phyloP scores from a whole-genome alignment of 2,329 filamentous ascomycete genomes.

The Calonectria pseudoreteaudii region DNA sequence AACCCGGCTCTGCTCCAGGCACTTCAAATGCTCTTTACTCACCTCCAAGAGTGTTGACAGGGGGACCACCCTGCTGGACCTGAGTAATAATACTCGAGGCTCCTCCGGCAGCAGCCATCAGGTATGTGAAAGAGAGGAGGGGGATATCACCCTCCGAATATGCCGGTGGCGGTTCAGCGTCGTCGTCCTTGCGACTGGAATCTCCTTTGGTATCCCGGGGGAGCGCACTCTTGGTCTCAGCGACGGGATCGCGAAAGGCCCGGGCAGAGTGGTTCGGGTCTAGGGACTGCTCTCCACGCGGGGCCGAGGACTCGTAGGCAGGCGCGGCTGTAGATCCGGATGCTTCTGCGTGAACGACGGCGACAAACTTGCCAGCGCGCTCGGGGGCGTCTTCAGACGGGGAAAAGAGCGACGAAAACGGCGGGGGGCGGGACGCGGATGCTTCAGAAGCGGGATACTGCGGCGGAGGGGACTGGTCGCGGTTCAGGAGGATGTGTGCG shows the following conservation, averaged over 20 bases:
- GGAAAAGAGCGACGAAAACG: conserved; percentile 71
- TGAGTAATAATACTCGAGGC: conserved; percentile 99
- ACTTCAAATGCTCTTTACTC: conserved; percentile 42
- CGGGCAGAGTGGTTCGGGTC: conserved; percentile 50
- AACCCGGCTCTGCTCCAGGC: background rate
- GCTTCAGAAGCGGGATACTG: conserved; percentile 69
- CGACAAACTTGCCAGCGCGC: conserved; percentile 46
- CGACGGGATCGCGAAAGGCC: conserved; percentile 64
- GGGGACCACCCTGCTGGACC: conserved; percentile 92
- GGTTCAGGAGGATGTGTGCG: conserved; percentile 41
- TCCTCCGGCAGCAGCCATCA: conserved; percentile 98
- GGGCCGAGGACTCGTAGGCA: conserved; percentile 61
- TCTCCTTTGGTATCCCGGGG: conserved; percentile 84
- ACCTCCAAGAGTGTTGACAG: conserved; percentile 91
- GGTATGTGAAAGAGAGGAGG: conserved; percentile 90
- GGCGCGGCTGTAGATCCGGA: conserved; percentile 61
- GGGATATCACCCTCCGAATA: conserved; percentile 97
- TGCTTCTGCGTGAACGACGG: conserved; percentile 47
- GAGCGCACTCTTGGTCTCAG: conserved; percentile 87
- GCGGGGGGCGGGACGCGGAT: conserved; percentile 65
- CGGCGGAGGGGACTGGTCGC: conserved; percentile 66
- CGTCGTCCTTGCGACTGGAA: conserved; percentile 79
- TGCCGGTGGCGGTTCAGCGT: conserved; percentile 93
- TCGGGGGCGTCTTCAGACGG: conserved; percentile 50
- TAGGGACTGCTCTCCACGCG: conserved; percentile 51